Conservation (phyloP, 2,329 filamentous ascomycete species). For the Colletotrichum lini region DNA sequence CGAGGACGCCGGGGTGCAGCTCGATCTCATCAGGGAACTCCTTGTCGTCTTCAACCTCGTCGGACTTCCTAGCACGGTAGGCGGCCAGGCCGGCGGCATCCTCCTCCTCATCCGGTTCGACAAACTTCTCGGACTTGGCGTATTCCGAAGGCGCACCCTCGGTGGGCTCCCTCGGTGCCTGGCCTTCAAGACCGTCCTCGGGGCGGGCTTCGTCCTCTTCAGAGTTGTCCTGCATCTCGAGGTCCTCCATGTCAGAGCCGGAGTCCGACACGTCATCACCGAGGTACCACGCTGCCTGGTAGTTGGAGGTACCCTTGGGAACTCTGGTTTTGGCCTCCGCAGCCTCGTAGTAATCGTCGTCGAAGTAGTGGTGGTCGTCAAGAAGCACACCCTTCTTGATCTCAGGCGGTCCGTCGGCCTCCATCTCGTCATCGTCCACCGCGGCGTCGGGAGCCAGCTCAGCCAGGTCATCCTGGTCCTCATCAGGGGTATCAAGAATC, state of each 20-base stretch:
- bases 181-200: constrained; percentile 85
- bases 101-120: constrained; percentile 87
- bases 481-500: constrained; percentile 78
- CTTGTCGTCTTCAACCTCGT: constrained; percentile 88
- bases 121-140: constrained; percentile 92
- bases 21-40: constrained; percentile 99
- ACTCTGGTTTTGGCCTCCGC: constrained; percentile 78
- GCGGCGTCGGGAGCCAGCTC: constrained; percentile 90
- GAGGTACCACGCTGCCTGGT: constrained; percentile 95
- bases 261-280: constrained; percentile 82
- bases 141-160: constrained; percentile 90
- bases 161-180: constrained; percentile 76
- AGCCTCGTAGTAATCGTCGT: constrained; percentile 78
- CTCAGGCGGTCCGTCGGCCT: constrained; percentile 58
- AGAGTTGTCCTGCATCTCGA: constrained; percentile 71
- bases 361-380: constrained; percentile 98
- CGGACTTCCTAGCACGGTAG: constrained; percentile 83
- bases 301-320: constrained; percentile 92
- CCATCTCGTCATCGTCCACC: constrained; percentile 66
- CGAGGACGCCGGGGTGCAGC: constrained; percentile 87
- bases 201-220: constrained; percentile 73
- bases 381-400: constrained; percentile 88
- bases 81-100: constrained; percentile 83
- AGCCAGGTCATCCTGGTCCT: constrained; percentile 86
- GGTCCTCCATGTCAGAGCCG: constrained; percentile 85